Conservation (phyloP, 306 rosid genomes). For the Luffa acutangula region DNA sequence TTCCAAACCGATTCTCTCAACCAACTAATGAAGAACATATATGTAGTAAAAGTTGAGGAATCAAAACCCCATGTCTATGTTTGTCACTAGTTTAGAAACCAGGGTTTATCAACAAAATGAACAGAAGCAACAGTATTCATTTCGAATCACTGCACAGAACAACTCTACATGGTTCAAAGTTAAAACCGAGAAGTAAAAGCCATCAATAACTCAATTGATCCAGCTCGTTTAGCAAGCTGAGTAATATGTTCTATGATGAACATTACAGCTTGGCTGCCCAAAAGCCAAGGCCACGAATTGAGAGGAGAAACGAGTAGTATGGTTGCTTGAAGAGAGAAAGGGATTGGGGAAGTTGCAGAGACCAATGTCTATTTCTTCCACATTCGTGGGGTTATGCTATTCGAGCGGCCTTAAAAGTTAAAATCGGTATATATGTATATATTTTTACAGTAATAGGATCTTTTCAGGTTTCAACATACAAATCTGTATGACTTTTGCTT, state of each 20-base stretch:
- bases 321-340: too few relatives aligned
- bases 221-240: background rate
- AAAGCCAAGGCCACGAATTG: background rate
- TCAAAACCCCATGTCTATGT: background rate
- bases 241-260: background rate
- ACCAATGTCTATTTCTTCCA: too few relatives aligned
- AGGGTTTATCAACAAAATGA: background rate
- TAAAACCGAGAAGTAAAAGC: background rate
- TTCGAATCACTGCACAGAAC: background rate
- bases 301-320: too few relatives aligned
- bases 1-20: too few relatives aligned
- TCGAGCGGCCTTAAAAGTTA: too few relatives aligned
- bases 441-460: too few relatives aligned
- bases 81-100: background rate
- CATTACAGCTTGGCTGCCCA: background rate
- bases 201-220: background rate
- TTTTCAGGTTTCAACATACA: too few relatives aligned
- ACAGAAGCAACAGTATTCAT: background rate
- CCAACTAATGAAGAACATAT: too few relatives aligned
- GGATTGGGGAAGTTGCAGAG: too few relatives aligned
- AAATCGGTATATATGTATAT: too few relatives aligned
- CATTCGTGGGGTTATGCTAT: too few relatives aligned
- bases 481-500: too few relatives aligned
- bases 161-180: background rate
- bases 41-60: background rate